Conservation (phyloP, 768 basidiomycete species). For the Pulveroboletus sp. region DNA sequence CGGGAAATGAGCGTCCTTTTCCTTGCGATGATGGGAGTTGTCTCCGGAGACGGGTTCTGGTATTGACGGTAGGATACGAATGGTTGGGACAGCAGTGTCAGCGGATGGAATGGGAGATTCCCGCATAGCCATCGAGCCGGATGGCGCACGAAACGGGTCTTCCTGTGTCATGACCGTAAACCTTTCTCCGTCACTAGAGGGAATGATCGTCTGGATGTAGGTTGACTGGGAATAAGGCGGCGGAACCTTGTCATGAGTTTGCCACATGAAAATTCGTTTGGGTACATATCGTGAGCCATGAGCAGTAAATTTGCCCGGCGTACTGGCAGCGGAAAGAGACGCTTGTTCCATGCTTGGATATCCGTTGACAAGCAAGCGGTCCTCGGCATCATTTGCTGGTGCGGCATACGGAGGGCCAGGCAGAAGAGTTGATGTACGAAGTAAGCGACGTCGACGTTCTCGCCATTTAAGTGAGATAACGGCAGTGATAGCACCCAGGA, state of each 20-base stretch:
- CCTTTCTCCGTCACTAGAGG: conserved; percentile 23
- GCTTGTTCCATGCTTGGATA: conserved; percentile 29
- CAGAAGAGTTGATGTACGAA: conserved; percentile 17
- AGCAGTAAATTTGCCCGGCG: conserved; percentile 30
- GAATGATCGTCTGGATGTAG: conserved; percentile 15
- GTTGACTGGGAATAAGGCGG: background rate
- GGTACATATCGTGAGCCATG: conserved; percentile 28
- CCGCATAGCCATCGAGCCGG: background rate
- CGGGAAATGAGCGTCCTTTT: background rate
- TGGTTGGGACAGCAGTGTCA: conserved; percentile 4
- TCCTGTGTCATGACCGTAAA: conserved; percentile 20
- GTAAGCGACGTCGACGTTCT: background rate
- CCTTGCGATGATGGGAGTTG: background rate
- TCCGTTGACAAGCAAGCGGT: conserved; percentile 10
- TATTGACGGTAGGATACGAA: background rate
- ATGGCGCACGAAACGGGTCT: conserved; percentile 22
- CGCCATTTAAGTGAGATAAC: conserved; percentile 13
- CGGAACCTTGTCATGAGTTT: background rate
- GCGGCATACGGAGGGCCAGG: conserved; percentile 27
- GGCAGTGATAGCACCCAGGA: conserved; percentile 18
- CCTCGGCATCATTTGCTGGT: conserved; percentile 17
- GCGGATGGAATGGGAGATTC: background rate
- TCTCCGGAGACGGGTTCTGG: background rate
- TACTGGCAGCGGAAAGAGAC: conserved; percentile 20
- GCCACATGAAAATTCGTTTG: conserved; percentile 11